phyloP scores from a whole-genome alignment of 768 basidiomycete species.

The Pleurotus cornucopiae region DNA sequence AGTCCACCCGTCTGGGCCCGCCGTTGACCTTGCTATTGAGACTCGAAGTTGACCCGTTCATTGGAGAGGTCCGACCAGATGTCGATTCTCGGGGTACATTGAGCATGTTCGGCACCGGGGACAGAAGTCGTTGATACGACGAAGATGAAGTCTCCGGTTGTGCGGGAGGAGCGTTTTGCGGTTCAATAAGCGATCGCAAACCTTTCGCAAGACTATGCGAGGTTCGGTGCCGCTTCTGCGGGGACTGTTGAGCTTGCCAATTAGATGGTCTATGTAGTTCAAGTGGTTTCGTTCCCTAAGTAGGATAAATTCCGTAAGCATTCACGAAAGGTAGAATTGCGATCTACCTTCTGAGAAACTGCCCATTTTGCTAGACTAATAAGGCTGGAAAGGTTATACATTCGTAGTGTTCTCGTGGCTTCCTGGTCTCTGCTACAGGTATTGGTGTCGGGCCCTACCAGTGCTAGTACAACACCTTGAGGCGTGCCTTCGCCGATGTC shows the following conservation, averaged over 20 bases:
- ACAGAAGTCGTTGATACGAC: constrained; percentile 31
- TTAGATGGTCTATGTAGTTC: constrained; percentile 50
- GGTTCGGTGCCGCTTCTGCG: constrained; percentile 45
- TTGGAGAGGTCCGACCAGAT: not conserved
- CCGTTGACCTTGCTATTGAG: not conserved
- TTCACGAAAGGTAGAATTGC: not conserved
- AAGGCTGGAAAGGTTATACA: constrained; percentile 81
- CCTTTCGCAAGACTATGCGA: constrained; percentile 55
- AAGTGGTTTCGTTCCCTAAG: constrained; percentile 56
- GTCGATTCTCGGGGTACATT: not conserved
- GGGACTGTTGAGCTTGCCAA: constrained; percentile 46
- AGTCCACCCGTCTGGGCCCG: constrained; percentile 7
- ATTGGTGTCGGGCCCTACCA: constrained; percentile 58
- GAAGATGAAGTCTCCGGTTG: constrained; percentile 15
- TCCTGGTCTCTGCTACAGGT: constrained; percentile 56
- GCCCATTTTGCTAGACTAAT: constrained; percentile 75
- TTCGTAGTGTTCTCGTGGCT: constrained; percentile 53
- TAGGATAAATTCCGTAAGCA: not conserved
- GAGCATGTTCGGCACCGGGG: constrained; percentile 17
- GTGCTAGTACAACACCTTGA: constrained; percentile 73
- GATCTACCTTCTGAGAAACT: constrained; percentile 56
- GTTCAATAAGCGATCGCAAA: constrained; percentile 47
- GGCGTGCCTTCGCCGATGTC: constrained; percentile 44
- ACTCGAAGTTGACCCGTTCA: not conserved
- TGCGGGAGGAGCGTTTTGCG: constrained; percentile 15